Percentiles rank a stretch among this genome's conserved stretches.
phyloP scores from a whole-genome alignment of 2,329 filamentous ascomycete species.

The Ambrosiella beaveri region DNA sequence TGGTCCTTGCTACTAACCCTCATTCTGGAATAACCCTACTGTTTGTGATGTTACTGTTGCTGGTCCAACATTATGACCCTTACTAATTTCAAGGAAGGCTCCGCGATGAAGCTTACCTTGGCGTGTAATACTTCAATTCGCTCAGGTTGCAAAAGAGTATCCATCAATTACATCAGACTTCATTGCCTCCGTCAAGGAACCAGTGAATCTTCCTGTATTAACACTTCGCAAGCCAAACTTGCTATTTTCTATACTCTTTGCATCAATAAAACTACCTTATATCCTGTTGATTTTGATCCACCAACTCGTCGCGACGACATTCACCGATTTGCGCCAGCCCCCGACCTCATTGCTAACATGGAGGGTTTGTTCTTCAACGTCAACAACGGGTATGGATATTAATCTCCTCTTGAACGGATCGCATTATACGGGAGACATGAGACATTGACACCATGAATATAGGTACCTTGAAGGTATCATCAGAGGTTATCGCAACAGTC shows the following conservation, averaged over 20 bases:
- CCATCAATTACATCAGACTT: constrained; percentile 4
- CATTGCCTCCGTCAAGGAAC: not conserved
- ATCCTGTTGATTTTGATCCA: not conserved
- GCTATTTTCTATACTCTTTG: not conserved
- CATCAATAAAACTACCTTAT: not conserved
- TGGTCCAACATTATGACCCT: not conserved
- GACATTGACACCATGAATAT: constrained; percentile 7
- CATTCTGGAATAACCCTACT: not conserved
- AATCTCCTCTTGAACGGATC: not conserved
- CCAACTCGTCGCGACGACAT: not conserved
- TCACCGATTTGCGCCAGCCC: not conserved
- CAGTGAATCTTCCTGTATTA: not conserved
- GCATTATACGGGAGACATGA: not conserved
- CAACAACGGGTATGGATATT: constrained; percentile 56
- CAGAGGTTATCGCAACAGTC: constrained; percentile 85
- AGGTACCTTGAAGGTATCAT: constrained; percentile 97
- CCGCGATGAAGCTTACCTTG: not conserved
- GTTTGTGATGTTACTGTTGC: not conserved
- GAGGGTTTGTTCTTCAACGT: constrained; percentile 91
- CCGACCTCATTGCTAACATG: constrained; percentile 27
- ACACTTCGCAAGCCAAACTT: not conserved
- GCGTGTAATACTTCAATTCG: not conserved
- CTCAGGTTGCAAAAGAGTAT: not conserved
- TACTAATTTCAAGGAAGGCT: not conserved
- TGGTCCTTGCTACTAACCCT: not conserved